Evolutionary conservation across 192 early-diverging fungal genomes (phyloP), one percentile per base, ranked within the genome.

Genomic region (Funneliformis mosseae): DNA sequence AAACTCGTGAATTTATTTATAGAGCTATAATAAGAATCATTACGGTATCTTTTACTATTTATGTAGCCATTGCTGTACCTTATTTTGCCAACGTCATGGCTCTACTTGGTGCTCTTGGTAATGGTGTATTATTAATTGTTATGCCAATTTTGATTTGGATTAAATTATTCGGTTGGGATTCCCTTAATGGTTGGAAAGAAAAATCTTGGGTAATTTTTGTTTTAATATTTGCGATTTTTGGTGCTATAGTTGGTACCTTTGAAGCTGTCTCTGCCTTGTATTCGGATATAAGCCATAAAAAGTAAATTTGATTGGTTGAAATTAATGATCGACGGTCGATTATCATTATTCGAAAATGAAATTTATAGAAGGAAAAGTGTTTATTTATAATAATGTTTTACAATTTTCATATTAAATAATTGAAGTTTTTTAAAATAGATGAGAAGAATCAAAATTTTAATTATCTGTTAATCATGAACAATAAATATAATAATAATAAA

Each of bases 41-140:
- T 8, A 81, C 90, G 2, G 81, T 91, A 86, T 75, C 76, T 5
- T 45, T 76, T 11, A 82, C 85, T n/a, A 75, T 82, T n/a, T 80
- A 81, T 21, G 69, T 88, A 23, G 88, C 90, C 2, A 71, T 89
- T 28, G 62, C 79, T 61, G 80, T 91, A 3, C 91, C 91, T 39
- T 92, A 80, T 86, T 92, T 92, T 83, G 84, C 86, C 50, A 88
- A 90, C 75, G 79, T 90, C 71, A 85, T 92, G 86, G 85, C 88
- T n/a, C 75, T 92, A 41, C 68, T 92, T 59, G 91, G 91, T 23
- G 89, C 90, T 6, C 67, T 90, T 38, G 85, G 84, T 59, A 91
- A 91, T 82, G 81, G 85, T 27, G 72, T 76, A 67, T 83, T 92
- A 71, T 88, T 92, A 64, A 88, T 85, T 79, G 82, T 92, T 38